These are phyloP conservation scores for Dioscorea alata DNA, from an alignment of 106 monocot genomes.

Conservation along the genomic window DNA sequence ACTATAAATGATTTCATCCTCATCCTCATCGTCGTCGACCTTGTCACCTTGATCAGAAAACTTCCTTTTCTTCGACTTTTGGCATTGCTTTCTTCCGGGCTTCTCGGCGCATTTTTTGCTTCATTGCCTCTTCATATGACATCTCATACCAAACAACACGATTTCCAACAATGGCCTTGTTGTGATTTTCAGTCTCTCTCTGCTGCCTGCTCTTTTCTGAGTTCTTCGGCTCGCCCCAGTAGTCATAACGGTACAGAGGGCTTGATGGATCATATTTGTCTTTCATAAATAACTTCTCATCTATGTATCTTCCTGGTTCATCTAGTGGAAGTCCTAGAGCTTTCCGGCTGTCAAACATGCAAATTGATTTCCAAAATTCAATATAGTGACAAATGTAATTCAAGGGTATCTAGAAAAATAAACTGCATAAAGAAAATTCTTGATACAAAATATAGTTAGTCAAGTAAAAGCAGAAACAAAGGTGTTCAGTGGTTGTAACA, in stretches of 20 bases:
- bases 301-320: slow-evolving; percentile 78
- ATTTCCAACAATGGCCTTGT: slow-evolving; percentile 61
- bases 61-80: slow-evolving; percentile 13
- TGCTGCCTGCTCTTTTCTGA: slow-evolving; percentile 67
- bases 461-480: too few species aligned
- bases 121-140: slow-evolving; percentile 80
- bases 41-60: slow-evolving; percentile 26
- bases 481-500: too few species aligned
- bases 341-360: slow-evolving; percentile 52
- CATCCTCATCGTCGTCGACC: slow-evolving; percentile 42
- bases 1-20: slow-evolving; percentile 59
- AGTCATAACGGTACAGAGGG: slow-evolving; percentile 72
- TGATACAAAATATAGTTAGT: too few species aligned
- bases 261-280: slow-evolving; percentile 60
- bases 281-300: slow-evolving; percentile 44
- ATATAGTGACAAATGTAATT: not conserved
- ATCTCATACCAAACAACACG: slow-evolving; percentile 80
- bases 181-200: slow-evolving; percentile 55
- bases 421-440: too few species aligned
- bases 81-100: slow-evolving; percentile 27
- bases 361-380: slow-evolving; percentile 3
- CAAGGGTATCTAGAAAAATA: too few species aligned
- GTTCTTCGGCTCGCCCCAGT: slow-evolving; percentile 87
- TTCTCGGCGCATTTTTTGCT: slow-evolving; percentile 38
- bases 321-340: slow-evolving; percentile 82